Evolutionary conservation across 306 rosid species (phyloP).

Genomic region (Vigna mungo): DNA sequence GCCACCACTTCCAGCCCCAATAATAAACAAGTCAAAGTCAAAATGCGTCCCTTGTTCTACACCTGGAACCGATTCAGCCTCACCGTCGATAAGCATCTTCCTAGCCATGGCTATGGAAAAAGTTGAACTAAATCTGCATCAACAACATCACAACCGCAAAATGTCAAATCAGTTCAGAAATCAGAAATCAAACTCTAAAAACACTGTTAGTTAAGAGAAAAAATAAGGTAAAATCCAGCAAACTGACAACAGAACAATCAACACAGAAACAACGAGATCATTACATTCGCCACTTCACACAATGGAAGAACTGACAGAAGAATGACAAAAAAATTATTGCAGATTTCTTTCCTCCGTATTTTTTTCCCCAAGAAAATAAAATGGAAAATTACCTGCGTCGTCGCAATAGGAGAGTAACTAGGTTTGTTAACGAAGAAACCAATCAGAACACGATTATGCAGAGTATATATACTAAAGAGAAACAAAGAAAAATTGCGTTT

Average conservation of each 20-base stretch:
- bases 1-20: slow-evolving; percentile 99
- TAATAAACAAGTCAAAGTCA: slow-evolving; percentile 85
- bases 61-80: slow-evolving; percentile 55
- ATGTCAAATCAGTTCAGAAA: slow-evolving; percentile 15
- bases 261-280: neutral
- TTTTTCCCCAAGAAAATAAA: neutral
- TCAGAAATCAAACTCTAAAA: slow-evolving; percentile 7
- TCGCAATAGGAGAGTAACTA: neutral
- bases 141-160: slow-evolving; percentile 25
- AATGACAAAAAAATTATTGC: no score
- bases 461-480: neutral
- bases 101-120: slow-evolving; percentile 68
- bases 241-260: neutral
- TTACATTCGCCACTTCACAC: neutral
- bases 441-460: neutral
- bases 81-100: slow-evolving; percentile 85
- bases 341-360: neutral
- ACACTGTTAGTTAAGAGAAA: slow-evolving; percentile 3
- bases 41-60: slow-evolving; percentile 55
- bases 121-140: slow-evolving; percentile 36
- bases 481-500: neutral
- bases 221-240: slow-evolving; percentile 25
- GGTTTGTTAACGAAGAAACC: neutral
- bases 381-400: slow-evolving; percentile 21
- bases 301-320: neutral